Evolutionary conservation across 1,139 yeast genomes (phyloP).

Genomic region (Trichomonascaceae sp.): DNA sequence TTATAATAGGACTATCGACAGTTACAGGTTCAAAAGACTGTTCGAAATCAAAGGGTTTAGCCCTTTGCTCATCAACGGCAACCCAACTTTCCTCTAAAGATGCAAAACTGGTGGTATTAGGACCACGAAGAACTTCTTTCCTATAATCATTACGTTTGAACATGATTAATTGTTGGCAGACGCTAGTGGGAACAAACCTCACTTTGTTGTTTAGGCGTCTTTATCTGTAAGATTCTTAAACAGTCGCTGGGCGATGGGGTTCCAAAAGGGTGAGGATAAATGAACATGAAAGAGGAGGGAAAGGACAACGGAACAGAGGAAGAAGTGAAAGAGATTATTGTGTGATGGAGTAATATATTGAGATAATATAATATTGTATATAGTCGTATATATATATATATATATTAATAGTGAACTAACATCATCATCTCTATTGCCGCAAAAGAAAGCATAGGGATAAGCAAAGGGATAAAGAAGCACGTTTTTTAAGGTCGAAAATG

Average conservation of each 20-base stretch:
- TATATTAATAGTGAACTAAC: too few species aligned
- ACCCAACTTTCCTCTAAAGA: slow-evolving; percentile 6
- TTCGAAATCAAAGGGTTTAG: neutral
- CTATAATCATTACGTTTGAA: neutral
- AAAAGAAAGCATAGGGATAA: neutral
- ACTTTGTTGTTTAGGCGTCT: neutral
- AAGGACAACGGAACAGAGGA: neutral
- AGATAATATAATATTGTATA: too few species aligned
- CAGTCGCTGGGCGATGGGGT: neutral
- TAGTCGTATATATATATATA: too few species aligned
- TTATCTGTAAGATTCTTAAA: neutral
- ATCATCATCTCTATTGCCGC: too few species aligned
- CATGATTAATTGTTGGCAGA: neutral
- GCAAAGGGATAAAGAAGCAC: too few species aligned
- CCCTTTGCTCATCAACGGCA: neutral
- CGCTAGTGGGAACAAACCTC: neutral
- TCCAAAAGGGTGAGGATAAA: neutral
- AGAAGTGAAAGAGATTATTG: neutral
- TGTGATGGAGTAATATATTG: neutral
- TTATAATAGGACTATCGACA: neutral
- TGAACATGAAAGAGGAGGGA: neutral
- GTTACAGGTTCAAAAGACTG: neutral
- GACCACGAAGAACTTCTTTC: neutral
- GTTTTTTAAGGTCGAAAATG: too few species aligned
- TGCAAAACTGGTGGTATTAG: neutral